These are phyloP conservation scores for Jaltomata sinuosa DNA, from an alignment of 257 asterid species.

Conservation along the genomic window DNA sequence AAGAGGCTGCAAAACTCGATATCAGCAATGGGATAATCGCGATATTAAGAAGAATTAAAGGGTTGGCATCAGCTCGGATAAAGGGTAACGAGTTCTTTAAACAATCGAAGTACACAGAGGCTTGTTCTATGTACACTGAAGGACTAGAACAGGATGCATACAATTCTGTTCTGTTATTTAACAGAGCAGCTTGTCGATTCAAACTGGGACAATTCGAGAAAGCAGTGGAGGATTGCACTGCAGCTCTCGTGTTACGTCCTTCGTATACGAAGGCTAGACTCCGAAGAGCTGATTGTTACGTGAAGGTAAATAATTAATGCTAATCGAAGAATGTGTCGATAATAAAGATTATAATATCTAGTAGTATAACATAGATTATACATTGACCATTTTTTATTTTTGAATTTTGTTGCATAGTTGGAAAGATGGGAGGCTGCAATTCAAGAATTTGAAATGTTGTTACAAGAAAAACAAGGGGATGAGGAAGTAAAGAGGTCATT, in stretches of 20 bases:
- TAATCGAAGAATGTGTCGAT: background rate
- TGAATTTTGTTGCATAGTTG: constrained; percentile 20
- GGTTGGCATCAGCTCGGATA: constrained; percentile 26
- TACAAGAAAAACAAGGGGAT: constrained; percentile 46
- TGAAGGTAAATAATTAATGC: constrained; percentile 29
- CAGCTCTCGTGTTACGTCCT: constrained; percentile 41
- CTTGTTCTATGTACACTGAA: constrained; percentile 28
- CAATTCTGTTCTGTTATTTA: constrained; percentile 50
- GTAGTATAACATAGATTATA: background rate
- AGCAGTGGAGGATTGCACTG: constrained; percentile 52
- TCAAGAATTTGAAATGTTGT: constrained; percentile 40
- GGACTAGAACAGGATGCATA: constrained; percentile 42
- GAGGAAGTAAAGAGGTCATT: constrained; percentile 26
- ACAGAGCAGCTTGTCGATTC: constrained; percentile 51
- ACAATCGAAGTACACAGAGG: constrained; percentile 35
- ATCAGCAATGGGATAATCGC: constrained; percentile 17
- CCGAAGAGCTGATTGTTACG: constrained; percentile 43
- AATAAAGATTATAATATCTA: background rate
- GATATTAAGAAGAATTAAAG: constrained; percentile 16
- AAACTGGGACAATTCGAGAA: constrained; percentile 45
- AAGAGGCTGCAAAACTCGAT: constrained; percentile 31
- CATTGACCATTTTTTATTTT: background rate
- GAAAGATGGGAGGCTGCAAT: constrained; percentile 63
- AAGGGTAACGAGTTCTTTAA: constrained; percentile 43
- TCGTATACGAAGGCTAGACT: constrained; percentile 50